Evolutionary conservation across 208 protist genomes (phyloP).

Genomic region (Acanthamoeba castellanii): DNA sequence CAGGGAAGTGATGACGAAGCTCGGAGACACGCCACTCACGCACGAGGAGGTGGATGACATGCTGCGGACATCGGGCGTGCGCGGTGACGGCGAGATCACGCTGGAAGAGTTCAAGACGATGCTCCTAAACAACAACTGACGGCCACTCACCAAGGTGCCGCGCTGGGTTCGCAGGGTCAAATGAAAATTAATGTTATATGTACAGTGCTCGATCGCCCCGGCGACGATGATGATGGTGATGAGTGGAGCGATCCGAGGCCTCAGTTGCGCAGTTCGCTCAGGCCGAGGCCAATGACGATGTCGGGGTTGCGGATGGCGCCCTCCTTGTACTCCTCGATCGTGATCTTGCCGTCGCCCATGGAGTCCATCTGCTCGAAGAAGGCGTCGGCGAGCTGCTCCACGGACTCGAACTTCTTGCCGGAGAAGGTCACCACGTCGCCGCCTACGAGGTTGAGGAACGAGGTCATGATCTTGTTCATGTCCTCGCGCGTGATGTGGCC

Average conservation of each 20-base stretch:
- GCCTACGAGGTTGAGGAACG: constrained; percentile 91
- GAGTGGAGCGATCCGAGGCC: too few species aligned
- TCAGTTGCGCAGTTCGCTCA: not conserved
- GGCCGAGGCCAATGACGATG: constrained; percentile 84
- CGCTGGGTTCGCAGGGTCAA: too few species aligned
- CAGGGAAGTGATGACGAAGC: constrained; percentile 90
- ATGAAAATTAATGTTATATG: too few species aligned
- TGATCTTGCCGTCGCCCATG: constrained; percentile 42
- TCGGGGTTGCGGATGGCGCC: constrained; percentile 85
- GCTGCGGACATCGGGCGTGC: constrained; percentile 88
- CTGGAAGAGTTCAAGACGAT: constrained; percentile 92
- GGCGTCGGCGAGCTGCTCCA: constrained; percentile 62
- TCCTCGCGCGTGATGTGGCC: constrained; percentile 93
- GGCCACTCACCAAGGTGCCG: too few species aligned
- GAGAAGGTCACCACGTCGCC: constrained; percentile 84
- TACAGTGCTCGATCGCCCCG: too few species aligned
- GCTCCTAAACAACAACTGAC: not conserved
- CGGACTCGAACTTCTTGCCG: constrained; percentile 78
- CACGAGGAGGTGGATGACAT: constrained; percentile 93
- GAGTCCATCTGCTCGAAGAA: constrained; percentile 76
- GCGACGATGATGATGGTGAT: too few species aligned
- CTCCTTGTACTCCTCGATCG: constrained; percentile 71
- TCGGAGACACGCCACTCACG: constrained; percentile 91
- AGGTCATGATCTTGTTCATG: constrained; percentile 93
- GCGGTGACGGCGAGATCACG: constrained; percentile 92